phyloP scores from a whole-genome alignment of 2,329 filamentous ascomycete species.

The Conoideocrella luteorostrata region DNA sequence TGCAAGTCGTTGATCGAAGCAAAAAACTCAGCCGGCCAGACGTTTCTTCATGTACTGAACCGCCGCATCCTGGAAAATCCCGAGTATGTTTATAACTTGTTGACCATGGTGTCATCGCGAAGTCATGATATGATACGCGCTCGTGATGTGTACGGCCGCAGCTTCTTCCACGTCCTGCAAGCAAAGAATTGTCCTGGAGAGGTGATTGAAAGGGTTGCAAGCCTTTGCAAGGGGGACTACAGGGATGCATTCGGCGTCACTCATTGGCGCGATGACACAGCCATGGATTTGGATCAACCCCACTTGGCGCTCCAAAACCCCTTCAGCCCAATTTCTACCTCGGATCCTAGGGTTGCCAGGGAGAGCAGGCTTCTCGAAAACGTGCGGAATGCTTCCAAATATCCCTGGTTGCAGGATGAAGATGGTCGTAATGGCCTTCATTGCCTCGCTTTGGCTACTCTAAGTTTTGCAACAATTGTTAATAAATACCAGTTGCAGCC shows the following conservation, averaged over 20 bases:
- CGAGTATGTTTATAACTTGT: constrained; percentile 21
- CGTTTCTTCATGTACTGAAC: constrained; percentile 40
- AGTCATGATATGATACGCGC: constrained; percentile 25
- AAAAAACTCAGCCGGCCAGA: constrained; percentile 40
- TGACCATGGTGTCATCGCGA: constrained; percentile 13
- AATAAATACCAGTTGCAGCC: constrained; percentile 24
- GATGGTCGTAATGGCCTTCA: constrained; percentile 51
- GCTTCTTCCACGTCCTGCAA: constrained; percentile 40
- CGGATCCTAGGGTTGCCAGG: constrained; percentile 7
- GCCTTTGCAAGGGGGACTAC: constrained; percentile 23
- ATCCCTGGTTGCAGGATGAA: constrained; percentile 21
- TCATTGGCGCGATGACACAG: constrained; percentile 12
- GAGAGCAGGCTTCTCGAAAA: constrained; percentile 18
- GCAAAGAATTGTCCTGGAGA: constrained; percentile 15
- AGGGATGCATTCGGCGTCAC: constrained; percentile 44
- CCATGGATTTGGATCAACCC: constrained; percentile 5
- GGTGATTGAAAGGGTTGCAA: constrained; percentile 26
- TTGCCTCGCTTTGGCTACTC: constrained; percentile 49
- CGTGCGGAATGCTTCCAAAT: constrained; percentile 11
- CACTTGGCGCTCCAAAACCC: constrained; percentile 4
- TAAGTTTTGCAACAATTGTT: constrained; percentile 33
- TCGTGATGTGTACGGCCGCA: constrained; percentile 46
- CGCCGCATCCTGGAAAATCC: constrained; percentile 26
- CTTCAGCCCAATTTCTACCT: constrained; percentile 6
- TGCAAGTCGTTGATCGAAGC: constrained; percentile 17